Evolutionary conservation across 2,329 filamentous ascomycete species (phyloP).

Genomic region (Talaromyces marneffei): DNA sequence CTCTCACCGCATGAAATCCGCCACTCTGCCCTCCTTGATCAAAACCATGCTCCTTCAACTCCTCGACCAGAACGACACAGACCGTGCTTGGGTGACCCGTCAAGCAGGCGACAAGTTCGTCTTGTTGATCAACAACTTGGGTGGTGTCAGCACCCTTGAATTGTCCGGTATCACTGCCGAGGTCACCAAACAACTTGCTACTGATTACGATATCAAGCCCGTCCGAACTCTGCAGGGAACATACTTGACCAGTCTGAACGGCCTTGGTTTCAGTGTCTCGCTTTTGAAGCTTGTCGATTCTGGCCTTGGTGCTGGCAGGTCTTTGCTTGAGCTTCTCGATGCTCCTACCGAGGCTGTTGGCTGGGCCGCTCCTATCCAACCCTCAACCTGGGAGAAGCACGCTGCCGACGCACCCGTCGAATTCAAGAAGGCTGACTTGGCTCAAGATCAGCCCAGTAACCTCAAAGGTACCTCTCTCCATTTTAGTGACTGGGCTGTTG

Average conservation of each 20-base stretch:
- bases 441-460: constrained; percentile 48
- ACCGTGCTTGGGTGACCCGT: constrained; percentile 57
- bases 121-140: constrained; percentile 64
- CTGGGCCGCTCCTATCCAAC: constrained; percentile 57
- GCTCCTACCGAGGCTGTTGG: constrained; percentile 61
- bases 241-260: constrained; percentile 68
- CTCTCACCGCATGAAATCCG: constrained; percentile 44
- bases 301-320: constrained; percentile 48
- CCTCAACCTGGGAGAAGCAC: constrained; percentile 52
- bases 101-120: constrained; percentile 56
- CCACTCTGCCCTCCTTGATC: constrained; percentile 46
- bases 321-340: constrained; percentile 61
- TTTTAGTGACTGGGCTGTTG: not conserved
- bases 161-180: constrained; percentile 63
- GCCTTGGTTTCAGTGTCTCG: constrained; percentile 64
- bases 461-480: constrained; percentile 39
- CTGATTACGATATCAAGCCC: constrained; percentile 55
- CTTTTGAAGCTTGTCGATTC: constrained; percentile 58
- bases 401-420: constrained; percentile 38
- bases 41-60: constrained; percentile 61
- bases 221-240: constrained; percentile 59
- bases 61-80: constrained; percentile 56
- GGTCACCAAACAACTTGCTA: constrained; percentile 55
- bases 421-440: constrained; percentile 35
- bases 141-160: constrained; percentile 62